Evolutionary conservation across 108 stramenopile genomes (phyloP), one percentile per base, ranked within the genome.

Genomic region (Nitzschia sp.): DNA sequence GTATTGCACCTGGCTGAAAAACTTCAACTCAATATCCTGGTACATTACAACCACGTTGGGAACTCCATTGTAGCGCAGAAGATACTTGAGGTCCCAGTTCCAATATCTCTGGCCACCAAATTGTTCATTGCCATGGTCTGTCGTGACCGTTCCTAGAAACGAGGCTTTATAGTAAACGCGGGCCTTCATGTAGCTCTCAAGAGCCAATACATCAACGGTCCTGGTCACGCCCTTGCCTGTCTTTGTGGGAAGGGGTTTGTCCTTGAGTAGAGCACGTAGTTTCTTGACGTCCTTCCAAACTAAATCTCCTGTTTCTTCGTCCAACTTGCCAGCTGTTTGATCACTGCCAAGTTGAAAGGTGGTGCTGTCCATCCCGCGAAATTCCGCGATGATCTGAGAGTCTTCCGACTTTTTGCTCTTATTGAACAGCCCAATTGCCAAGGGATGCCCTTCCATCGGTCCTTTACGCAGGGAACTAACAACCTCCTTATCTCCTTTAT

Each of bases 11-110:
- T 73, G 30, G 21, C 36, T 66, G 27, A 59, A 73, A 38, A 59
- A 73, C 19, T 63, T 53, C 34, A 73, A 21, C 25, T 73, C 72
- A n/a, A 73, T 54, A 64, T 73, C 72, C 50, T 73, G 54, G 35
- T 66, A 73, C 9, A 73, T 16, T 2, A 73, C 1, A 3, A 52
- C 26, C 11, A 56, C 64, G 35, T 66, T 73, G 17, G 63, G 56
- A 4, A 65, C 33, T 22, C 56, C 53, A 44, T 73, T 66, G 29
- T 66, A 58, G 44, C 55, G 45, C 44, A 73, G 33, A 32, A 73
- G 31, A 73, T 73, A 65, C 30, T 73, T 73, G 31, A 73, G 45
- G n/a, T 63, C 62, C 29, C 45, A 59, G 25, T 50, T 59, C 72
- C 72, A 73, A 34, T 59, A 73, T 33, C 31, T 63, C 30, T 52